A percentile compares a stretch with the other conserved stretches of the same genome.
Evolutionary conservation across 768 basidiomycete species (phyloP).

Genomic region (Leccinum subgranulosum): DNA sequence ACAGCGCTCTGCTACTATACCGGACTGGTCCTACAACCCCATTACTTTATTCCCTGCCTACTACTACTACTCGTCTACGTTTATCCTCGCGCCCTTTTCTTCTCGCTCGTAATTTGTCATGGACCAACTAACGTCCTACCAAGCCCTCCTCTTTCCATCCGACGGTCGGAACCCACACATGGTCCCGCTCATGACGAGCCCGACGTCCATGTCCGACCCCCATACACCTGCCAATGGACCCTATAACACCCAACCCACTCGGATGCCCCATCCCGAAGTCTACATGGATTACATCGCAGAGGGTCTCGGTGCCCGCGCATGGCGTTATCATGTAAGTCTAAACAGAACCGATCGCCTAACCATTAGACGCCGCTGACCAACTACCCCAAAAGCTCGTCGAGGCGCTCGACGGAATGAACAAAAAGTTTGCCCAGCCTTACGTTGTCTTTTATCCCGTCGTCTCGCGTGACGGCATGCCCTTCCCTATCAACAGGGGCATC

Average conservation of each 20-base stretch:
- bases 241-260: constrained; percentile 44
- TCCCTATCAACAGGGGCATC: constrained; percentile 75
- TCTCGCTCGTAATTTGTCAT: constrained; percentile 35
- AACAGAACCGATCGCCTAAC: constrained; percentile 9
- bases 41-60: constrained; percentile 20
- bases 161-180: constrained; percentile 74
- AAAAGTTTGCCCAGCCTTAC: constrained; percentile 75
- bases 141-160: constrained; percentile 75
- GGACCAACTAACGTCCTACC: constrained; percentile 62
- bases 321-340: constrained; percentile 67
- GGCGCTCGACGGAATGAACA: constrained; percentile 75
- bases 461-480: constrained; percentile 78
- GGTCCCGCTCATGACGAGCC: constrained; percentile 75
- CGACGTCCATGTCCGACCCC: constrained; percentile 39
- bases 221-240: constrained; percentile 27
- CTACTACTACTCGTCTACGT: constrained; percentile 8
- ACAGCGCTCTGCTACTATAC: constrained; percentile 19
- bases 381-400: constrained; percentile 55
- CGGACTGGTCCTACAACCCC: neutral
- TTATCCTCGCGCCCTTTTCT: constrained; percentile 15
- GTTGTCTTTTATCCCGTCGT: constrained; percentile 75
- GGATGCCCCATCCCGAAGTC: constrained; percentile 80
- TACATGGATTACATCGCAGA: constrained; percentile 87
- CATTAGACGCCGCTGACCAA: constrained; percentile 16
- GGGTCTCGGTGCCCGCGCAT: constrained; percentile 60